Evolutionary conservation across 805 yeast genomes (phyloP).

Genomic region (Kazachstania martiniae): DNA sequence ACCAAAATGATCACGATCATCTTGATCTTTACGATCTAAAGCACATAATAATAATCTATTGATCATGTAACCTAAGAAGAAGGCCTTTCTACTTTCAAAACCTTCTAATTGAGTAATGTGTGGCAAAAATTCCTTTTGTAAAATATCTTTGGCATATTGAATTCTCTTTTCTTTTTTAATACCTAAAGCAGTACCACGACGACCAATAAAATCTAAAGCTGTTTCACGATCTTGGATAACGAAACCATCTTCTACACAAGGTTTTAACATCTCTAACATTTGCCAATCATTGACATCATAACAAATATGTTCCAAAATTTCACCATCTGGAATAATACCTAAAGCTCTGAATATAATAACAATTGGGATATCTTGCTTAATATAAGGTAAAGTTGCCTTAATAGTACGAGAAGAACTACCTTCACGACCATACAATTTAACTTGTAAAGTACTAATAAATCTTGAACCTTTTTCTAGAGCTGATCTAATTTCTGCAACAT

Average conservation of each 20-base stretch:
- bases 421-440: conserved; percentile 78
- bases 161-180: conserved; percentile 96
- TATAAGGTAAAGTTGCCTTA: conserved; percentile 92
- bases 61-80: conserved; percentile 95
- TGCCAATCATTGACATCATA: conserved; percentile 98
- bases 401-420: conserved; percentile 71
- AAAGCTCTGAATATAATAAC: conserved; percentile 95
- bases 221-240: conserved; percentile 97
- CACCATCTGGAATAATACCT: conserved; percentile 99
- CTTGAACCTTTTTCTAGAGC: conserved; percentile 97
- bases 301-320: conserved; percentile 94
- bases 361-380: conserved; percentile 93
- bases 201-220: conserved; percentile 94
- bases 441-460: conserved; percentile 86
- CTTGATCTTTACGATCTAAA: conserved; percentile 93
- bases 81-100: conserved; percentile 92
- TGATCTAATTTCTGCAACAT: conserved; percentile 91
- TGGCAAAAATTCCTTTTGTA: conserved; percentile 92
- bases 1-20: conserved; percentile 99
- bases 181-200: conserved; percentile 96
- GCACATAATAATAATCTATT: conserved; percentile 92
- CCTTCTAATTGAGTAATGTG: conserved; percentile 97
- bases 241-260: conserved; percentile 98
- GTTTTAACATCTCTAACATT: conserved; percentile 97
- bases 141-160: conserved; percentile 91